Percentiles rank a stretch among this genome's conserved stretches.
These are phyloP conservation scores for Geotrichum carabidarum DNA, from an alignment of 1,139 yeast species.

Conservation along the genomic window DNA sequence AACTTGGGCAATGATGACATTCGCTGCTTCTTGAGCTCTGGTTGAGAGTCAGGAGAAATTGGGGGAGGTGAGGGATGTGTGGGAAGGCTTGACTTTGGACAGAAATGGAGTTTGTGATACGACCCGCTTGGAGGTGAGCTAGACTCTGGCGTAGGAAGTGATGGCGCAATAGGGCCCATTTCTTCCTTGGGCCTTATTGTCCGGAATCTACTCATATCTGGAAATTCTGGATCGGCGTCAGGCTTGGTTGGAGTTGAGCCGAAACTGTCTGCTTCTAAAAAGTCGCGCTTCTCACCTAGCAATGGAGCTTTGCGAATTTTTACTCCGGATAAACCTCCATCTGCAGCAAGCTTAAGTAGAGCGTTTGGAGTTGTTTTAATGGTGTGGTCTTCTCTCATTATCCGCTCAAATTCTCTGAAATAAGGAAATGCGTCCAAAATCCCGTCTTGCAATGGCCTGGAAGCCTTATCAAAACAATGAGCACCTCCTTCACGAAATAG, in stretches of 20 bases:
- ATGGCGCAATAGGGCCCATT: neutral
- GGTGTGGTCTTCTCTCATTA: slow-evolving; percentile 12
- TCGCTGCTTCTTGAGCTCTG: slow-evolving; percentile 9
- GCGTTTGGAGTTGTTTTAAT: slow-evolving; percentile 12
- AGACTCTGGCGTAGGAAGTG: slow-evolving; percentile 5
- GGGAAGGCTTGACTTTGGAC: neutral
- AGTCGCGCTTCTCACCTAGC: neutral
- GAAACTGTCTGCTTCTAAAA: neutral
- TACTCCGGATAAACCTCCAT: slow-evolving; percentile 8
- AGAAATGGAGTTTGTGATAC: neutral
- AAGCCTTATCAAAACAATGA: neutral
- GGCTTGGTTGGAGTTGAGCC: neutral
- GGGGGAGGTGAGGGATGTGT: slow-evolving; percentile 3
- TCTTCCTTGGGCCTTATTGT: slow-evolving; percentile 14
- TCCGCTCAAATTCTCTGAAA: slow-evolving; percentile 13
- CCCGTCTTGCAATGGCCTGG: slow-evolving; percentile 5
- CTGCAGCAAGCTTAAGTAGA: slow-evolving; percentile 15
- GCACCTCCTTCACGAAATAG: neutral
- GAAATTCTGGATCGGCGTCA: slow-evolving; percentile 6
- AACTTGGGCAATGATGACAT: neutral
- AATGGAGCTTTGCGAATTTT: neutral
- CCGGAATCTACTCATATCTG: slow-evolving; percentile 16
- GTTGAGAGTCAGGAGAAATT: slow-evolving; percentile 2
- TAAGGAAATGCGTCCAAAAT: slow-evolving; percentile 15
- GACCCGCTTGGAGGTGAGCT: neutral